Conservation (phyloP, 257 asterid species). For the Plantago elongata region DNA sequence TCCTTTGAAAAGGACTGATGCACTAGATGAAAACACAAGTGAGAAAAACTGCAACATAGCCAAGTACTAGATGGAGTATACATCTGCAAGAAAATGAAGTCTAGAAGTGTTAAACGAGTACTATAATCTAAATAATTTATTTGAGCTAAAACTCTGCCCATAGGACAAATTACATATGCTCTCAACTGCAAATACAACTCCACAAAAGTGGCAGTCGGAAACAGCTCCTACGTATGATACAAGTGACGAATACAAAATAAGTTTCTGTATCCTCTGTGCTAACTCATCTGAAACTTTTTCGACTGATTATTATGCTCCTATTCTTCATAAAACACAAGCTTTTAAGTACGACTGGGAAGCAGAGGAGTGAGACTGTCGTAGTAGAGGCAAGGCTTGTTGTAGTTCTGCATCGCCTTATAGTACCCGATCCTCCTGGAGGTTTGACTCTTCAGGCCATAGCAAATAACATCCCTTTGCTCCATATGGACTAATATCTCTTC, state of each 20-base stretch:
- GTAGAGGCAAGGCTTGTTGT: conserved; percentile 1
- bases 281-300: not conserved
- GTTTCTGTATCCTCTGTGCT: not conserved
- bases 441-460: conserved; percentile 23
- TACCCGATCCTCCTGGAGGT: conserved; percentile 21
- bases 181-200: not conserved
- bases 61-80: too few species aligned
- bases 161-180: too few species aligned
- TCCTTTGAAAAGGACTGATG: not conserved
- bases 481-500: conserved; percentile 40
- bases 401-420: conserved; percentile 18
- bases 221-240: not conserved
- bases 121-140: too few species aligned
- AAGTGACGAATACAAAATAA: not conserved
- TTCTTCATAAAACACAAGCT: not conserved
- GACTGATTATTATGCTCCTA: not conserved
- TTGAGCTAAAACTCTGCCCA: too few species aligned
- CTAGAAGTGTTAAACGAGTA: too few species aligned
- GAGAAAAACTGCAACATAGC: not conserved
- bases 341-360: not conserved
- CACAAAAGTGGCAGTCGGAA: not conserved
- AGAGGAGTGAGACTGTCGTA: conserved; percentile 2
- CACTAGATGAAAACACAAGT: not conserved
- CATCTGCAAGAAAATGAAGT: too few species aligned
- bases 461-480: conserved; percentile 35